Conservation (phyloP, 2,329 filamentous ascomycete species). For the Neofusicoccum ribis region DNA sequence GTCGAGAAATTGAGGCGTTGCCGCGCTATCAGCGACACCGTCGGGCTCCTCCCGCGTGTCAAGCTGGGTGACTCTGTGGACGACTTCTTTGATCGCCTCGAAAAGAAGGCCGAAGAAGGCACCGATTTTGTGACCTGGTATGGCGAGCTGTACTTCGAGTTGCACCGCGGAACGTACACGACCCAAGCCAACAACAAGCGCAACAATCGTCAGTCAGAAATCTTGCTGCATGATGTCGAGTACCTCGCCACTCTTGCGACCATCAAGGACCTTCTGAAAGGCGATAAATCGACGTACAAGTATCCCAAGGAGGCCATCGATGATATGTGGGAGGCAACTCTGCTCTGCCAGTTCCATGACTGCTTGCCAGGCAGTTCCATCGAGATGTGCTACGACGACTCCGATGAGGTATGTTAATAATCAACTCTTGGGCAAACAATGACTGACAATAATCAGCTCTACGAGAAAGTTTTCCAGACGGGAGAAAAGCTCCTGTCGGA, state of each 20-base stretch:
- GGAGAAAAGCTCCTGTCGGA: conserved; percentile 72
- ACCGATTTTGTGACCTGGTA: conserved; percentile 91
- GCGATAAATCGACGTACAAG: conserved; percentile 59
- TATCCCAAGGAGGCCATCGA: conserved; percentile 96
- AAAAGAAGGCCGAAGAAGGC: conserved; percentile 69
- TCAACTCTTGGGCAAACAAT: neutral
- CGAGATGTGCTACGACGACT: conserved; percentile 98
- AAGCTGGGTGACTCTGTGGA: conserved; percentile 90
- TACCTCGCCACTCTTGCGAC: conserved; percentile 83
- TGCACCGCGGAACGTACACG: conserved; percentile 95
- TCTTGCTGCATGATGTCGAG: conserved; percentile 83
- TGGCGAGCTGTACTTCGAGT: conserved; percentile 95
- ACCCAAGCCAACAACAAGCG: conserved; percentile 97
- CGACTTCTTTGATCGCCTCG: conserved; percentile 85
- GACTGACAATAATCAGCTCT: conserved; percentile 56
- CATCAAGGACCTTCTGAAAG: conserved; percentile 59
- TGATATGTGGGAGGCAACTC: conserved; percentile 88
- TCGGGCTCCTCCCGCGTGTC: conserved; percentile 79
- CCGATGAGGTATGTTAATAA: conserved; percentile 61
- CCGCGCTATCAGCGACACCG: conserved; percentile 85
- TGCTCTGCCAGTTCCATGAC: conserved; percentile 97
- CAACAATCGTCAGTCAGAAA: conserved; percentile 85
- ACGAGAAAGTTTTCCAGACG: conserved; percentile 76
- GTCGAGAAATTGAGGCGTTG: conserved; percentile 92
- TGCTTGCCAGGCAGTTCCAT: conserved; percentile 93